Evolutionary conservation across 129 eudicot genomes (phyloP), one percentile per base, ranked within the genome.

Genomic region (Logfia minima): DNA sequence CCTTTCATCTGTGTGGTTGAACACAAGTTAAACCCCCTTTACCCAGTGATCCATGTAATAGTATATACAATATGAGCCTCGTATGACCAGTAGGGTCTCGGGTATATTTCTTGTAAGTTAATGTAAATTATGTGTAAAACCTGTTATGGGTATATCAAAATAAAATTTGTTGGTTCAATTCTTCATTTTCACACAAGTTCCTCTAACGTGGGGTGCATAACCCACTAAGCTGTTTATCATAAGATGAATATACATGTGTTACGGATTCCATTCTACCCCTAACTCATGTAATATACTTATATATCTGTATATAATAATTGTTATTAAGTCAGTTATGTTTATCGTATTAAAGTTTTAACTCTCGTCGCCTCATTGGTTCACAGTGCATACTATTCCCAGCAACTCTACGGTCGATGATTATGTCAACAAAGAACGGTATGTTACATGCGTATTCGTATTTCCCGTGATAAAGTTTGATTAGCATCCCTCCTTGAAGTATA

Each of bases 11-110:
- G 66, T 45, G 72, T 85, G 96, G 96, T 91, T 90, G 82, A 87
- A 90, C 96, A 84, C 52, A 92, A 90, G 96, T 92, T 91, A 80
- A 91, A 85, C 96, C 97, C 61, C 62, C 74, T 65, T 62, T 67
- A 29, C 84, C 63, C 31, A 58, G 16, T 80, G 18, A 77, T 71
- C 58, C 52, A 43, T 82, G 85, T 77, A 51, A 51, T 67, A 39
- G 37, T 55, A 76, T 53, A 62, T 61, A 56, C 69, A 52, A 52
- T 85, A 65, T 67, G 87, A 71, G 86, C 67, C 59, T 73, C 62
- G 48, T 23, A 69, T 68, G 66, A 86, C 83, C 79, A 60, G 59
- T 80, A 74, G 75, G 77, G 85, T 80, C 77, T 63, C 35, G 66
- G 84, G 68, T 86, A 66, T 82, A 80, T 75, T 76, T 82, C 51